These are phyloP conservation scores for Tetrahymena borealis DNA, from an alignment of 73 alveolate species.

Conservation along the genomic window DNA sequence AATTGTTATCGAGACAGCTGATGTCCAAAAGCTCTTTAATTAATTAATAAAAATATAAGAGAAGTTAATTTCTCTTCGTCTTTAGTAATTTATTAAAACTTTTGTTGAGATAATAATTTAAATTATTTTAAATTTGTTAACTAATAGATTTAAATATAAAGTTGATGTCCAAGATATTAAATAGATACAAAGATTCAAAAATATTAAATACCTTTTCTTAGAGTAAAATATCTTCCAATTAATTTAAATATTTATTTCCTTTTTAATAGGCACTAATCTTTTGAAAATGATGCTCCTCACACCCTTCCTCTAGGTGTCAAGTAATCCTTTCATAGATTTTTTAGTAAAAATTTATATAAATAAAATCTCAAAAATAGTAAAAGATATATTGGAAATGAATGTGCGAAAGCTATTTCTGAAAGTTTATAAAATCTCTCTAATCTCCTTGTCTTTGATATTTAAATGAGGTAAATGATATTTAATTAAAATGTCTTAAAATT, in stretches of 20 bases:
- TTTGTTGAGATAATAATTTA: not conserved
- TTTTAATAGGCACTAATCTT: not conserved
- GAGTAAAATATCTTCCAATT: no score
- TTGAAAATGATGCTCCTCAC: not conserved
- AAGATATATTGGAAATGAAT: not conserved
- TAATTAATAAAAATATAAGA: not conserved
- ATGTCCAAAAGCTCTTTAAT: not conserved
- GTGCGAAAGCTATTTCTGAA: not conserved
- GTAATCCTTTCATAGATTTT: not conserved
- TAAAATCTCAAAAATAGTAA: not conserved
- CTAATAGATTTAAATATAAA: not conserved
- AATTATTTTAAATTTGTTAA: not conserved
- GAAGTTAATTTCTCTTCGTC: not conserved
- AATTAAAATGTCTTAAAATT: not conserved
- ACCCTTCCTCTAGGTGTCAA: not conserved
- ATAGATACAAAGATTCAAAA: not conserved
- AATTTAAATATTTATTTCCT: no score
- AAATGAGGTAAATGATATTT: not conserved
- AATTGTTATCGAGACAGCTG: not conserved
- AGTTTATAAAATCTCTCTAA: not conserved
- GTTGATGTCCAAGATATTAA: not conserved
- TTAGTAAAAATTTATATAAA: not conserved
- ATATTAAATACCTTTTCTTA: not conserved
- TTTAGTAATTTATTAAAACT: not conserved
- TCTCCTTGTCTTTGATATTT: not conserved